Conservation (phyloP, 345 rosid genomes). For the Heritiera fomes region DNA sequence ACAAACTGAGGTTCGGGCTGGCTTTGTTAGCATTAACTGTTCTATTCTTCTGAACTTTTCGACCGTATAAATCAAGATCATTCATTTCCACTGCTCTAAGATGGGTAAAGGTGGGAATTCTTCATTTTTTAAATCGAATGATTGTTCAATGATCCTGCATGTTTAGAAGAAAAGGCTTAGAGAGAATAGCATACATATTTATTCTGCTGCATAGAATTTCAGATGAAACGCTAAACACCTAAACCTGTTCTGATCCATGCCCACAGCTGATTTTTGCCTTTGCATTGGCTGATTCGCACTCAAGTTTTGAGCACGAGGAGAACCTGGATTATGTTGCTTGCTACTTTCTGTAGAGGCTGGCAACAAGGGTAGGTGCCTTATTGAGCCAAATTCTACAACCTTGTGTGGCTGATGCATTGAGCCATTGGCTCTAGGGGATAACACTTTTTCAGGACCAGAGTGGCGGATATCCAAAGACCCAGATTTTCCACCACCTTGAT, state of each 20-base stretch:
- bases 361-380: slow-evolving; percentile 30
- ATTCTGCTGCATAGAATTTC: not conserved
- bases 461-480: slow-evolving; percentile 42
- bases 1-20: slow-evolving; percentile 23
- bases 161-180: slow-evolving; percentile 24
- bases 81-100: slow-evolving; percentile 40
- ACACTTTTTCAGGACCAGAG: slow-evolving; percentile 38
- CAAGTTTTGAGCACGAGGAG: slow-evolving; percentile 27
- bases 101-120: slow-evolving; percentile 73
- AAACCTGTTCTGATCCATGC: slow-evolving; percentile 59
- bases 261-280: slow-evolving; percentile 37
- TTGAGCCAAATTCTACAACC: slow-evolving; percentile 45
- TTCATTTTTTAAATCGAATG: slow-evolving; percentile 72
- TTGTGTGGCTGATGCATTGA: slow-evolving; percentile 39
- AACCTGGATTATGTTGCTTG: slow-evolving; percentile 30
- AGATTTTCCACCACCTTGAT: slow-evolving; percentile 42
- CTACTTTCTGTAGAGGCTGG: slow-evolving; percentile 36
- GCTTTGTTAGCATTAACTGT: slow-evolving; percentile 30
- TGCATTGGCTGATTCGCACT: slow-evolving; percentile 30
- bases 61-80: slow-evolving; percentile 20
- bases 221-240: not conserved
- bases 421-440: slow-evolving; percentile 48
- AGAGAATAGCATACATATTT: not conserved
- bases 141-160: slow-evolving; percentile 53
- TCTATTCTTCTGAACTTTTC: slow-evolving; percentile 25